Base-by-base conservation (phyloP, 1,284 basidiomycete genomes). In the Apiotrichum montevideense region DNA sequence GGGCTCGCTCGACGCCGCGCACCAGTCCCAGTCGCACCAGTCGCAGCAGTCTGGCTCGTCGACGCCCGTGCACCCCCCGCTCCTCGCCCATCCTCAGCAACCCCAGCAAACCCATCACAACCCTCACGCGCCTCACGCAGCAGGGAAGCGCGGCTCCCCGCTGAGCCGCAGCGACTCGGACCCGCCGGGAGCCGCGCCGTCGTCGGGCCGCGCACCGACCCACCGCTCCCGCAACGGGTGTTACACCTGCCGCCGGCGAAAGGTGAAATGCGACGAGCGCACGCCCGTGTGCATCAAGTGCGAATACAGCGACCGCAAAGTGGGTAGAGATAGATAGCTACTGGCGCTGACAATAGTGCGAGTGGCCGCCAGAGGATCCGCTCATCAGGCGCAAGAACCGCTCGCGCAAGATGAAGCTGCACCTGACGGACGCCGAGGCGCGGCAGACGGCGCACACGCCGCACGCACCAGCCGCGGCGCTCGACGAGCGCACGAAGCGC, bases 331-430 rank as follows among this genome's bases (percentile, higher is more conserved):
- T 42, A 3, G 10, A 42, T 42, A 15, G 10, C 7, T 13, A 45
- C 37, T 39, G 7, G 13, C 14, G 14, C 32, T 6, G 35, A 40
- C 4, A 7, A 32, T 41, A 63, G 59, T 66, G 65, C 47, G 50
- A 62, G n/a, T 66, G 65, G 65, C 65, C 65, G 10, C 63, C 65
- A n/a, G 59, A 61, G 6, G 65, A 66, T 43, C 61, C 63, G n/a
- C 51, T 56, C 21, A 60, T 64, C 46, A 50, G 63, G 21, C 51
- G 65, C 46, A 58, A 58, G 42, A 66, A 66, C 49, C 59, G 63
- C 11, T 52, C 57, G 42, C 52, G 57, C 13, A 51, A 52, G 45
- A 56, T 56, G 55, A 51, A 52, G 34, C 55, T 56, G 4, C 44
- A 46, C 21, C 50, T 56, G 15, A 10, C 50, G 2, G 41, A 51